These are phyloP conservation scores for Helicostylum pulchrum DNA, from an alignment of 192 early-diverging fungal genomes.

Conservation along the genomic window DNA sequence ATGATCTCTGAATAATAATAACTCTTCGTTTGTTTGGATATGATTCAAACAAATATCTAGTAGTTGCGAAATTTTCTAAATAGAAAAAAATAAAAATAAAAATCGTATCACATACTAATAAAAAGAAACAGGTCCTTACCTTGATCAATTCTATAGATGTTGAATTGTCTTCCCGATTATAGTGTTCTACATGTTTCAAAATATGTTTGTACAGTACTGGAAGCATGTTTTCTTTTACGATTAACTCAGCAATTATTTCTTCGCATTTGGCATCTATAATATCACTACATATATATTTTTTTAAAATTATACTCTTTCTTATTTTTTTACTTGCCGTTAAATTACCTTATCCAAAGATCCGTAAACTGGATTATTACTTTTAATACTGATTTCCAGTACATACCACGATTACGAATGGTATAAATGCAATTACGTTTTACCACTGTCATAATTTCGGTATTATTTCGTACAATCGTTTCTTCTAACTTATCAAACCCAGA, in stretches of 20 bases:
- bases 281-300: neutral
- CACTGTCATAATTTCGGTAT: too few species aligned
- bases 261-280: neutral
- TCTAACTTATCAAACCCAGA: too few species aligned
- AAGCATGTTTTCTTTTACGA: neutral
- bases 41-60: neutral
- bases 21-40: neutral
- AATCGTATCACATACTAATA: neutral
- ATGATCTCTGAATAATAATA: neutral
- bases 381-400: constrained; percentile 11
- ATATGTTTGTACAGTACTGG: neutral
- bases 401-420: neutral
- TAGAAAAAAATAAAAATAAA: neutral
- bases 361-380: constrained; percentile 14
- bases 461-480: too few species aligned
- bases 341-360: constrained; percentile 19
- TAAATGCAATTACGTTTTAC: neutral
- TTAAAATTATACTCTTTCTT: neutral
- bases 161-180: neutral
- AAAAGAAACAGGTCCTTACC: neutral
- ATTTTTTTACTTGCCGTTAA: neutral
- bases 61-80: neutral
- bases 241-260: constrained; percentile 4
- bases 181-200: neutral
- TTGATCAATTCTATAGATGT: constrained; percentile 1